Percentiles rank a stretch among this genome's conserved stretches.
Conservation (phyloP, 2,329 filamentous ascomycete species). For the Tetracladium maxilliforme region DNA sequence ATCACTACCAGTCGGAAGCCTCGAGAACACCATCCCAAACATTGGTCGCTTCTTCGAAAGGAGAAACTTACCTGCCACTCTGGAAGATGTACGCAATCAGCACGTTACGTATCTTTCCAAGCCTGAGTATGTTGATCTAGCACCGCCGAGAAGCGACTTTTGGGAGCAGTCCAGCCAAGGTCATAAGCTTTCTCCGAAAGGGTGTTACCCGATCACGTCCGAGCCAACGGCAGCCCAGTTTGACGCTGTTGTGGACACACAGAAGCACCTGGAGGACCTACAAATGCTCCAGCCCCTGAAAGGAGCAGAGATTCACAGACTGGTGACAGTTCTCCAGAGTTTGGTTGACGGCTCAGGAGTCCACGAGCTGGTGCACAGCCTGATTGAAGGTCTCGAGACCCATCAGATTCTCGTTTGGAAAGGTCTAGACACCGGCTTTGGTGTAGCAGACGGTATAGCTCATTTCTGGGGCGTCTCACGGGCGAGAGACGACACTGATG, state of each 20-base stretch:
- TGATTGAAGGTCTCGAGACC: slow-evolving; percentile 12
- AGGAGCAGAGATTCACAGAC: slow-evolving; percentile 11
- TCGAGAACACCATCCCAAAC: slow-evolving; percentile 11
- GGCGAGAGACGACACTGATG: slow-evolving; percentile 5
- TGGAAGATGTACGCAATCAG: neutral
- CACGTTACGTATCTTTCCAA: slow-evolving; percentile 4
- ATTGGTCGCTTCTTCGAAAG: slow-evolving; percentile 4
- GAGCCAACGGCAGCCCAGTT: slow-evolving; percentile 14
- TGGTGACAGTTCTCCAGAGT: slow-evolving; percentile 9
- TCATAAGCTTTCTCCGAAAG: slow-evolving; percentile 10
- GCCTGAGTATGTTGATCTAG: slow-evolving; percentile 10
- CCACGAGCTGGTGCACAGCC: neutral
- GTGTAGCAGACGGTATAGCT: slow-evolving; percentile 12
- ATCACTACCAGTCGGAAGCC: slow-evolving; percentile 1
- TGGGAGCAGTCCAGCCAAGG: slow-evolving; percentile 16
- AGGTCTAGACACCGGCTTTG: slow-evolving; percentile 20
- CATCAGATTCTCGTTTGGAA: slow-evolving; percentile 15
- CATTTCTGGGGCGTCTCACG: slow-evolving; percentile 19
- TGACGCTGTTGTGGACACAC: slow-evolving; percentile 14
- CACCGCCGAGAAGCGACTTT: slow-evolving; percentile 12
- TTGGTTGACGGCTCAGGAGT: too few species aligned
- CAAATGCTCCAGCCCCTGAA: slow-evolving; percentile 16
- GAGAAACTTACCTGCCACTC: neutral
- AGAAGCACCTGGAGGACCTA: slow-evolving; percentile 15
- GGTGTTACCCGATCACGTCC: slow-evolving; percentile 15